Evolutionary conservation across 2,329 filamentous ascomycete species (phyloP).

Genomic region (Chaetomiaceae sp.): DNA sequence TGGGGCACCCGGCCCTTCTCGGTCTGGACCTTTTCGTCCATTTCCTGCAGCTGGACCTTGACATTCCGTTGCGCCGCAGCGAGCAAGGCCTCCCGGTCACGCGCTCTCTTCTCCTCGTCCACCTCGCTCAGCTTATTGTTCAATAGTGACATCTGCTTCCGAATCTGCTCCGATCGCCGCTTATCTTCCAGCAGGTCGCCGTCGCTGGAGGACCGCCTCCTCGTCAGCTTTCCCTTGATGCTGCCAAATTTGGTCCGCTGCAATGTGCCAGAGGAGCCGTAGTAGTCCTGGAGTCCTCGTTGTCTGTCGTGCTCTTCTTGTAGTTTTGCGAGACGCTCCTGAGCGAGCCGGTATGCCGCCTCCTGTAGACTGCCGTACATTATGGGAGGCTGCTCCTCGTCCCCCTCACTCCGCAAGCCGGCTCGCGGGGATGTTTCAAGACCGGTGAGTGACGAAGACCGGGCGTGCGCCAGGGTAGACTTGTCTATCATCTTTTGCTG

Average conservation of each 20-base stretch:
- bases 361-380: conserved; percentile 68
- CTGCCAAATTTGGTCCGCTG: conserved; percentile 41
- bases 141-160: conserved; percentile 74
- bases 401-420: conserved; percentile 23
- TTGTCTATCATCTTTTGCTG: conserved; percentile 60
- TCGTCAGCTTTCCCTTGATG: conserved; percentile 48
- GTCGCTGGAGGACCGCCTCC: conserved; percentile 64
- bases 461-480: conserved; percentile 37
- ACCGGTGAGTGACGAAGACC: conserved; percentile 22
- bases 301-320: conserved; percentile 63
- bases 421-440: conserved; percentile 2
- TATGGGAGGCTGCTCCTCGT: conserved; percentile 39
- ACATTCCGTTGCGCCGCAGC: conserved; percentile 82
- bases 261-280: conserved; percentile 46
- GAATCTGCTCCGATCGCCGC: conserved; percentile 65
- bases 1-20: conserved; percentile 71
- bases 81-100: conserved; percentile 70
- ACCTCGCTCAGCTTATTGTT: conserved; percentile 62
- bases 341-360: conserved; percentile 78
- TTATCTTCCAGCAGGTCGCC: conserved; percentile 57
- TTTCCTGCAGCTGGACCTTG: conserved; percentile 67
- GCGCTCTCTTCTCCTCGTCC: conserved; percentile 67
- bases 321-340: conserved; percentile 76
- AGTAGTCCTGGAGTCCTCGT: conserved; percentile 69
- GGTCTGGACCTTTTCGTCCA: conserved; percentile 75